phyloP scores from a whole-genome alignment of 2,329 filamentous ascomycete genomes.

The Helotiales sp. region DNA sequence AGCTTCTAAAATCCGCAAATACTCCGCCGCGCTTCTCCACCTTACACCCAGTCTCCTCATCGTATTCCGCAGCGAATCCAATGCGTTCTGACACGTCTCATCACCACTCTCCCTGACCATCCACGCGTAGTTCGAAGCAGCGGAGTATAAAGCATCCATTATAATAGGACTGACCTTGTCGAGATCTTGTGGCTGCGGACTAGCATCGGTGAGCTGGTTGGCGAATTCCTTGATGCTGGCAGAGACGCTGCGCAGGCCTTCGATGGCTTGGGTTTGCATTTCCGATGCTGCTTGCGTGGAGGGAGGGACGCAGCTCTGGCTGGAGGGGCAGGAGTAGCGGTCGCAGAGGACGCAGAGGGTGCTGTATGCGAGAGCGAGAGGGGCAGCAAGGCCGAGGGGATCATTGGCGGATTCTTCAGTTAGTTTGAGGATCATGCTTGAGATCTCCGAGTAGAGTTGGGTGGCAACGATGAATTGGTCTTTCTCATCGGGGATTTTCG shows the following conservation, averaged over 20 bases:
- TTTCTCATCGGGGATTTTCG: constrained; percentile 31
- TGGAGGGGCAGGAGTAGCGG: constrained; percentile 45
- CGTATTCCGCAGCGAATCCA: constrained; percentile 42
- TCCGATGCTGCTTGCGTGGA: constrained; percentile 34
- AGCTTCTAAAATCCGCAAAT: constrained; percentile 45
- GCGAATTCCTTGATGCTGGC: constrained; percentile 41
- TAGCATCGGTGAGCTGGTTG: constrained; percentile 36
- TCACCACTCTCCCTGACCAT: constrained; percentile 46
- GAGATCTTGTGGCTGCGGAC: constrained; percentile 35
- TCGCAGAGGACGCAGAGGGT: constrained; percentile 45
- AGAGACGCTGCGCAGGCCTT: constrained; percentile 43
- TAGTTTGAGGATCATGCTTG: constrained; percentile 34
- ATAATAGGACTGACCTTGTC: constrained; percentile 45
- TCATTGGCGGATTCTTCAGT: constrained; percentile 38
- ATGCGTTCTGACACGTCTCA: constrained; percentile 37
- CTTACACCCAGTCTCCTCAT: constrained; percentile 41
- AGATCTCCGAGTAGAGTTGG: constrained; percentile 38
- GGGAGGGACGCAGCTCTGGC: background rate
- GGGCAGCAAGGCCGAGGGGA: constrained; percentile 35
- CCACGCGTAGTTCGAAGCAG: constrained; percentile 47
- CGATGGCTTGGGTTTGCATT: constrained; percentile 44
- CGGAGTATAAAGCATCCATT: constrained; percentile 48
- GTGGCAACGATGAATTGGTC: constrained; percentile 33
- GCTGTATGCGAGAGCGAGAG: constrained; percentile 40
- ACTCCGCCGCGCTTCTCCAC: constrained; percentile 48